phyloP scores from a whole-genome alignment of 73 alveolate genomes.

The Effrenium voratum region DNA sequence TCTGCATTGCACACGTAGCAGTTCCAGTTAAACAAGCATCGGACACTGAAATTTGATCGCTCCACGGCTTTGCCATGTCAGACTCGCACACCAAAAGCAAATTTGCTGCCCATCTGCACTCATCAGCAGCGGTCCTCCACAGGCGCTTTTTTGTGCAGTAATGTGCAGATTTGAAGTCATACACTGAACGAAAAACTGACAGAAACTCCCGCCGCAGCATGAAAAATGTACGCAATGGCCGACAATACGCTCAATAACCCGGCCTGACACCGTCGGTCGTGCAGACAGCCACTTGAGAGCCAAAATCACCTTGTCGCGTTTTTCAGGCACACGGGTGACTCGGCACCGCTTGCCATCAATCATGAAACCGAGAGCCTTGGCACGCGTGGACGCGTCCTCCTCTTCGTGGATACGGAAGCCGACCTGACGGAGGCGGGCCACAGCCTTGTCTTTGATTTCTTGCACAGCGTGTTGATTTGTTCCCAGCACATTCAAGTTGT shows the following conservation, averaged over 20 bases:
- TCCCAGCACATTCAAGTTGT: slow-evolving; percentile 15
- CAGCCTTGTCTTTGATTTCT: neutral
- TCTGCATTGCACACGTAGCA: neutral
- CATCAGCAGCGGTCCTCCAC: slow-evolving; percentile 41
- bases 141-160: neutral
- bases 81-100: neutral
- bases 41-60: neutral
- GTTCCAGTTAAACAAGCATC: slow-evolving; percentile 32
- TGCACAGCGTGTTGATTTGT: neutral
- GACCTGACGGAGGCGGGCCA: neutral
- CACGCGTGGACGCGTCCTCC: neutral
- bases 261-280: neutral
- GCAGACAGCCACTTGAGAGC: neutral
- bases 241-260: neutral
- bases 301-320: neutral
- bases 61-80: neutral
- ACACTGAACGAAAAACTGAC: neutral
- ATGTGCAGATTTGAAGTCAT: slow-evolving; percentile 9
- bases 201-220: slow-evolving; percentile 13
- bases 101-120: slow-evolving; percentile 18
- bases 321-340: neutral
- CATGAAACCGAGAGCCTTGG: slow-evolving; percentile 22
- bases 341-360: neutral
- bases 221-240: slow-evolving; percentile 55
- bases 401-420: slow-evolving; percentile 54